Conservation (phyloP, 371 early-diverging fungal species). For the Syncephalastrum racemosum region DNA sequence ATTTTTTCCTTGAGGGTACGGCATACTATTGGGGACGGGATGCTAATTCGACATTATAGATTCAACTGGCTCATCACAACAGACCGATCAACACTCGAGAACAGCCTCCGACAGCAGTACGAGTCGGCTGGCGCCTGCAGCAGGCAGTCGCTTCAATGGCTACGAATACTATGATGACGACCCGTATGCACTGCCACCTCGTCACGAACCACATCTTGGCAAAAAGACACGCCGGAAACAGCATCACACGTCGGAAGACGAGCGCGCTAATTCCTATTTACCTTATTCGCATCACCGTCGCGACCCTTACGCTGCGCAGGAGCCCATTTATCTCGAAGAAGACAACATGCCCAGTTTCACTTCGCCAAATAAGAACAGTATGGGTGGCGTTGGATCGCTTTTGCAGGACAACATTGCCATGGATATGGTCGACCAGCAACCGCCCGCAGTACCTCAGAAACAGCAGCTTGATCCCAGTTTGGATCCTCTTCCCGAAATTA, state of each 20-base stretch:
- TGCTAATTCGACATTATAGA: conserved; percentile 2
- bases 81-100: conserved; percentile 32
- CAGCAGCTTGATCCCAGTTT: conserved; percentile 1
- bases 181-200: conserved; percentile 36
- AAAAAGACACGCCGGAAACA: conserved; percentile 19
- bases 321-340: conserved; percentile 39
- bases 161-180: conserved; percentile 26
- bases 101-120: conserved; percentile 45
- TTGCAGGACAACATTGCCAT: conserved; percentile 39
- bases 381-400: conserved; percentile 30
- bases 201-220: conserved; percentile 9
- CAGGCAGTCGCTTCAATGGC: conserved; percentile 9
- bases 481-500: conserved; percentile 17
- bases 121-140: conserved; percentile 19
- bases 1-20: background rate
- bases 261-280: conserved; percentile 42
- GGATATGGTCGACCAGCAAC: conserved; percentile 37
- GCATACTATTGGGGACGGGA: background rate
- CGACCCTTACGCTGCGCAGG: conserved; percentile 22
- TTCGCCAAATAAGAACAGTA: conserved; percentile 18
- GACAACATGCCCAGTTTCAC: conserved; percentile 35
- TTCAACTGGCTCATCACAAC: conserved; percentile 14
- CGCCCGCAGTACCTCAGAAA: conserved; percentile 3
- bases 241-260: conserved; percentile 8
- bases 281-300: conserved; percentile 45